Evolutionary conservation across 1,284 basidiomycete genomes (phyloP).

Genomic region (Boletus mariae): DNA sequence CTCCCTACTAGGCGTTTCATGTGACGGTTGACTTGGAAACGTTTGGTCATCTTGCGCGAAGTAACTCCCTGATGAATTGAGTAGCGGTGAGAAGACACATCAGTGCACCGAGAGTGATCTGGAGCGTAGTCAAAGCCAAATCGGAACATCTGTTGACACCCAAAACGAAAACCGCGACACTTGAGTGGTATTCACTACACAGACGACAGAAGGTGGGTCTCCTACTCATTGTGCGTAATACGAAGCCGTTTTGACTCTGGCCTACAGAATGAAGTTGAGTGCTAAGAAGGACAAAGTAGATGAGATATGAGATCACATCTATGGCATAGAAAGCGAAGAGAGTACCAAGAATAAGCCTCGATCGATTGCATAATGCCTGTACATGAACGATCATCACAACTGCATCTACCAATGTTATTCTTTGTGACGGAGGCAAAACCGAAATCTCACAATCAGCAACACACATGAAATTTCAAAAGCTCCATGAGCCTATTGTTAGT

Average conservation of each 20-base stretch:
- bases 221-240: background rate
- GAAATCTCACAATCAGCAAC: background rate
- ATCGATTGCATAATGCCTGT: background rate
- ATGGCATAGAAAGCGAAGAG: background rate
- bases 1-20: background rate
- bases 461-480: background rate
- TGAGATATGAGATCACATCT: background rate
- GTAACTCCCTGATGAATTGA: background rate
- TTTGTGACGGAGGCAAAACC: background rate
- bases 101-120: background rate
- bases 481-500: background rate
- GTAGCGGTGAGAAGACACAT: background rate
- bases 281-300: background rate
- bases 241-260: background rate
- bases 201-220: background rate
- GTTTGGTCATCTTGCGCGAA: background rate
- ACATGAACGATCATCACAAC: background rate
- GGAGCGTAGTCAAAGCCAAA: no score
- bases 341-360: background rate
- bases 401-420: background rate
- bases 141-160: no score
- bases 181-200: background rate
- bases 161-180: background rate
- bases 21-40: background rate
- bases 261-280: no score